Conservation (phyloP, 805 yeast species). For the Saccharomycopsis javanensis region DNA sequence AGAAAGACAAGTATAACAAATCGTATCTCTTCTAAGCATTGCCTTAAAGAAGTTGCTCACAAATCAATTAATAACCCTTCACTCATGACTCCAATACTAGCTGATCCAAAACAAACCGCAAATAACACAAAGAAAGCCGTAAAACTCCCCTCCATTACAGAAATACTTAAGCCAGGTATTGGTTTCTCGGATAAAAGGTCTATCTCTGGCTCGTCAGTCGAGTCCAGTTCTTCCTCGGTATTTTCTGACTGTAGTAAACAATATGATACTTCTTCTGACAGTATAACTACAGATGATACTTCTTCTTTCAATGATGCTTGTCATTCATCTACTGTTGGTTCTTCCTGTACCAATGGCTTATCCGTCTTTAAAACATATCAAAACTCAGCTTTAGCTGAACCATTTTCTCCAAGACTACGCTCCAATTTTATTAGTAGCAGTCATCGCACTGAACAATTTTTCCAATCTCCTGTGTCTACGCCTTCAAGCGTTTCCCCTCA, state of each 20-base stretch:
- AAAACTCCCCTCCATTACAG: constrained; percentile 17
- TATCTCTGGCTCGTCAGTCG: constrained; percentile 14
- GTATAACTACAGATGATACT: constrained; percentile 8
- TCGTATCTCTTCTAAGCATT: constrained; percentile 4
- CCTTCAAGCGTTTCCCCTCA: not conserved
- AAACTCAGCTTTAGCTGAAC: not conserved
- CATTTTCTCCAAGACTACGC: not conserved
- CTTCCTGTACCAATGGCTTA: constrained; percentile 8
- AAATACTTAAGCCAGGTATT: constrained; percentile 6
- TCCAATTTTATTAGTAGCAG: not conserved
- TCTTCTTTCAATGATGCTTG: not conserved
- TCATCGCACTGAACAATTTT: constrained; percentile 12
- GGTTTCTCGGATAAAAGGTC: constrained; percentile 8
- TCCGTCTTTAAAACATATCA: not conserved
- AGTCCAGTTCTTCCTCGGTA: constrained; percentile 13
- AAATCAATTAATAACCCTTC: not conserved
- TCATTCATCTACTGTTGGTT: not conserved
- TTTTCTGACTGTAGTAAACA: constrained; percentile 6
- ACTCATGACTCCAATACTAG: constrained; percentile 7
- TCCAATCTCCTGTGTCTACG: constrained; percentile 6
- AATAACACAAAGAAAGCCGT: not conserved
- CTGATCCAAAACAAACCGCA: constrained; percentile 5
- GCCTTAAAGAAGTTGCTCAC: not conserved
- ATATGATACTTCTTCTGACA: not conserved
- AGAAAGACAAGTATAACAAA: constrained; percentile 12